These are phyloP conservation scores for Macadamia integrifolia DNA, from an alignment of 164 flowering plant genomes.

Conservation along the genomic window DNA sequence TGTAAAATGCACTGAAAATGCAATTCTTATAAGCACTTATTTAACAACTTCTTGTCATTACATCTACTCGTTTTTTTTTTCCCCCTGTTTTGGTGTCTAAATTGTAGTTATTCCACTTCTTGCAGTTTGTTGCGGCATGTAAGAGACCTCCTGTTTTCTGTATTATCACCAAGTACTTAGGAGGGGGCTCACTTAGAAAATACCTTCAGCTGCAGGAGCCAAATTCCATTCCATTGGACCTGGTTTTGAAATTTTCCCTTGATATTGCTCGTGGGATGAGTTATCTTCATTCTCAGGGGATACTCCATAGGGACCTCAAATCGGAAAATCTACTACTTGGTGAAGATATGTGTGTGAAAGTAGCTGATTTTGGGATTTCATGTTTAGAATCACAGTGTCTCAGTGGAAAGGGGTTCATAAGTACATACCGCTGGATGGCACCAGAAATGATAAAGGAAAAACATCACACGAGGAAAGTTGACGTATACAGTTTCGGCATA, in stretches of 20 bases:
- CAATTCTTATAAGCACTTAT: background rate
- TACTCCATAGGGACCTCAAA: conserved; percentile 92
- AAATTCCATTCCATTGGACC: conserved; percentile 61
- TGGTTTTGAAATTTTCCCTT: conserved; percentile 69
- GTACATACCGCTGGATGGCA: conserved; percentile 99
- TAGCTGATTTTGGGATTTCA: conserved; percentile 96
- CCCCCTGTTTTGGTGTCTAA: background rate
- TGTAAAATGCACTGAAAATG: too few species aligned
- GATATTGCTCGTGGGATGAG: conserved; percentile 92
- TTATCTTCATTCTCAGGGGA: conserved; percentile 80
- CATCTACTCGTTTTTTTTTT: background rate
- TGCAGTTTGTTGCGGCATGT: conserved; percentile 93
- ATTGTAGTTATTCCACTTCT: conserved; percentile 1
- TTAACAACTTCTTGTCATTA: background rate
- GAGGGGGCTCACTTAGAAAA: conserved; percentile 79
- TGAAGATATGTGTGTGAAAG: conserved; percentile 80
- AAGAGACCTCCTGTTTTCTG: conserved; percentile 97
- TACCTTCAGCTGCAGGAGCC: conserved; percentile 90
- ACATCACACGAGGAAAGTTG: conserved; percentile 84
- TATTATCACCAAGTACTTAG: conserved; percentile 85
- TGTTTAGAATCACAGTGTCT: conserved; percentile 88
- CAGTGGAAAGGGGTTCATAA: conserved; percentile 76
- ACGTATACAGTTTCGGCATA: conserved; percentile 92
- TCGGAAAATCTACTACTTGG: conserved; percentile 86
- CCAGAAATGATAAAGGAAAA: conserved; percentile 96